phyloP scores from a whole-genome alignment of 2,329 filamentous ascomycete species.

The Acephala macrosclerotiorum region DNA sequence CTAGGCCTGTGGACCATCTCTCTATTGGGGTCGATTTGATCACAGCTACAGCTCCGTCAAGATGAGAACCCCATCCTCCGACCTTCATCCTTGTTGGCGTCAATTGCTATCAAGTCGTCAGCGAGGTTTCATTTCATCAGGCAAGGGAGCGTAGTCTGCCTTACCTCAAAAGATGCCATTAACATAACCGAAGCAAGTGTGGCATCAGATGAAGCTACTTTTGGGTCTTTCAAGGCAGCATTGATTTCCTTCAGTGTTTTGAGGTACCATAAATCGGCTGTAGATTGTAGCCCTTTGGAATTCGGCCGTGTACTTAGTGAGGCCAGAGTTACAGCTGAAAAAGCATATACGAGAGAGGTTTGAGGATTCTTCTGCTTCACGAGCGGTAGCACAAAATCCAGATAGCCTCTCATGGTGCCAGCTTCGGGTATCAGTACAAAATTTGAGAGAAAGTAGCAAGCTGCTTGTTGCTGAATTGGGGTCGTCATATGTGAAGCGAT shows the following conservation, averaged over 20 bases:
- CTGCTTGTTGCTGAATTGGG: conserved; percentile 60
- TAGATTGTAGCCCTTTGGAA: conserved; percentile 43
- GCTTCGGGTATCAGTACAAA: conserved; percentile 63
- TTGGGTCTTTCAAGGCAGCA: conserved; percentile 56
- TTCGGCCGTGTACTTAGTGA: conserved; percentile 59
- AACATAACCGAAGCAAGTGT: conserved; percentile 65
- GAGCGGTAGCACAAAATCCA: conserved; percentile 65
- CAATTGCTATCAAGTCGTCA: conserved; percentile 46
- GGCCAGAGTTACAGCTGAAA: conserved; percentile 64
- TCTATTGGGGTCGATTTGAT: conserved; percentile 61
- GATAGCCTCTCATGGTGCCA: conserved; percentile 59
- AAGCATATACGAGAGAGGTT: conserved; percentile 39
- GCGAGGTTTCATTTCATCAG: neutral
- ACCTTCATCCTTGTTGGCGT: conserved; percentile 60
- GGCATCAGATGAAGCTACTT: conserved; percentile 56
- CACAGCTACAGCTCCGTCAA: conserved; percentile 65
- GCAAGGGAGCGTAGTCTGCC: conserved; percentile 1
- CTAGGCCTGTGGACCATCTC: conserved; percentile 58
- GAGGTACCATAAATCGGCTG: conserved; percentile 59
- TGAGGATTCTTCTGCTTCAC: conserved; percentile 50
- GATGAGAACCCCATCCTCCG: conserved; percentile 66
- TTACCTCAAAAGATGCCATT: conserved; percentile 64
- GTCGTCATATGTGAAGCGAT: conserved; percentile 51
- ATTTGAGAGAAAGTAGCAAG: conserved; percentile 66
- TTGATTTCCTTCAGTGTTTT: conserved; percentile 60